Conservation (phyloP, 176 grass and related monocot species). For the Saccharum spontaneum region DNA sequence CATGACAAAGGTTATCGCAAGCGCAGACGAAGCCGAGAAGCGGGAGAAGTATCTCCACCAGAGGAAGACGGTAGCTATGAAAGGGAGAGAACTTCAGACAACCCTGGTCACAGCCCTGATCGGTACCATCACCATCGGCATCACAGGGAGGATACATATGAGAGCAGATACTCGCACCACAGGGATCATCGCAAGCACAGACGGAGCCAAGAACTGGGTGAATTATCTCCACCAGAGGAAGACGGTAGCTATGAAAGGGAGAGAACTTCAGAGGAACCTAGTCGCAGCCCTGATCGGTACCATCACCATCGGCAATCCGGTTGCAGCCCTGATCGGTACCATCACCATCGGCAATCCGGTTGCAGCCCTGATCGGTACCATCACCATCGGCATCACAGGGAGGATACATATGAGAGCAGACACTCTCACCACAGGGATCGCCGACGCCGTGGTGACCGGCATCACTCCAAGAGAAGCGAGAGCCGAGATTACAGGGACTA, state of each 20-base stretch:
- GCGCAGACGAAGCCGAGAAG: slow-evolving; percentile 24
- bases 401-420: slow-evolving; percentile 25
- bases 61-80: slow-evolving; percentile 44
- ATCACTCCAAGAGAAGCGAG: slow-evolving; percentile 34
- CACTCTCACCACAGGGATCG: slow-evolving; percentile 19
- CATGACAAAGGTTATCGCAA: background rate
- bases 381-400: slow-evolving; percentile 32
- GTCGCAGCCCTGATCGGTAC: slow-evolving; percentile 20
- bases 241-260: slow-evolving; percentile 28
- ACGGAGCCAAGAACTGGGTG: slow-evolving; percentile 1
- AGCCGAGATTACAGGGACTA: slow-evolving; percentile 39
- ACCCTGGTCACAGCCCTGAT: slow-evolving; percentile 16
- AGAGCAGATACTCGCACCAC: slow-evolving; percentile 33
- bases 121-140: slow-evolving; percentile 14
- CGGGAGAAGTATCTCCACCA: slow-evolving; percentile 32
- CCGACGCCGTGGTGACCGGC: background rate
- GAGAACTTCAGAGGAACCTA: slow-evolving; percentile 20
- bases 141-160: slow-evolving; percentile 23
- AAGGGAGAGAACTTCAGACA: slow-evolving; percentile 28
- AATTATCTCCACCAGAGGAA: slow-evolving; percentile 53
- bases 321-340: slow-evolving; percentile 22
- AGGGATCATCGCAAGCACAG: slow-evolving; percentile 16
- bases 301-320: background rate
- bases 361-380: slow-evolving; percentile 22
- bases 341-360: slow-evolving; percentile 12